Evolutionary conservation across 768 basidiomycete genomes (phyloP), one percentile per base, ranked within the genome.

Genomic region (Boletus huronensis): DNA sequence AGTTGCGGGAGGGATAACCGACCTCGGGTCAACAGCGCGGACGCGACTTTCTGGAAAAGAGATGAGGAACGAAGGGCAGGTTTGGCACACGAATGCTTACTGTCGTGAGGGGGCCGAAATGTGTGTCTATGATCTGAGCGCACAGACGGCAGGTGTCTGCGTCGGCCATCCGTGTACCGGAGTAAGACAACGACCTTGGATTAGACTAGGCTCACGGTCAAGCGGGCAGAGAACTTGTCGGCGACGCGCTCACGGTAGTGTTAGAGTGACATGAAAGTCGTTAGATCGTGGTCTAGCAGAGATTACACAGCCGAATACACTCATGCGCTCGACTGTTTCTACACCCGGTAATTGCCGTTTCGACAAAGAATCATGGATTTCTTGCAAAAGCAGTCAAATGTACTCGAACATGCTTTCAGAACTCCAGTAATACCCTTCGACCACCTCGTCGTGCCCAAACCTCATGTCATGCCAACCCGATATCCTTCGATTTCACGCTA

Each of bases 21-120:
- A n/a, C 93, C 93, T 31, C 88, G 81, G 42, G 81, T 84, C n/a
- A 96, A 78, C 19, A 96, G 76, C 19, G 79, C 77, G 23, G 82
- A 84, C 21, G 85, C 84, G 53, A 95, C 79, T 68, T 80, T 83
- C 93, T 96, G 58, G 13, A 14, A 31, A 35, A 36, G 21, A 10
- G 21, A 44, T 66, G 41, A 60, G 55, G 41, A 11, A 5, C 3
- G n/a, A n/a, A 19, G 5, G 17, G 14, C 11, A 10, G 2, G 51
- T 8, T 36, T 14, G 28, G 55, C 45, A 17, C 8, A 19, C 11
- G 32, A 17, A 29, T 29, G 62, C 84, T 73, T 62, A 90, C 90
- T 49, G 87, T 79, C 39, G 81, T 78, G 43, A 87, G 72, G 13
- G 78, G 74, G 0, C 87, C 88, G 60, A 89, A 88, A 53, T 88